Percentiles rank a stretch among this genome's conserved stretches.
phyloP scores from a whole-genome alignment of 2,329 filamentous ascomycete species.

The Cadophora malorum region DNA sequence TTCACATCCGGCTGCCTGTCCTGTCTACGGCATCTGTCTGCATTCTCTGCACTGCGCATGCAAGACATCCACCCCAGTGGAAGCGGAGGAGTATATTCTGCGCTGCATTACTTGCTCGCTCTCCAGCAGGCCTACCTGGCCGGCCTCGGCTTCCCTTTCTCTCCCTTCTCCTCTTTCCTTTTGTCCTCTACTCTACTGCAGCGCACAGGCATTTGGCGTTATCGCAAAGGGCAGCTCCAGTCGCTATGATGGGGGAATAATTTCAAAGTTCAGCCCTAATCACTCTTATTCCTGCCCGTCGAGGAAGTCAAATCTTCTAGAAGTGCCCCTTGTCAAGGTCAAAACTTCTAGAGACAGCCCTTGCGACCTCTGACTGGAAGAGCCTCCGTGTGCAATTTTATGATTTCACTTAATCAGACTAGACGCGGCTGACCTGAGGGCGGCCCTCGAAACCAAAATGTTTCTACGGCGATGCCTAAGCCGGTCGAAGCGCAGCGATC shows the following conservation, averaged over 20 bases:
- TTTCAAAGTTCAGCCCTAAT: slow-evolving; percentile 33
- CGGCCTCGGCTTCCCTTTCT: slow-evolving; percentile 19
- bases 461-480: slow-evolving; percentile 33
- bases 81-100: background rate
- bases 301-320: slow-evolving; percentile 13
- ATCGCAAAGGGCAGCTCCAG: slow-evolving; percentile 1
- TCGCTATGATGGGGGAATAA: background rate
- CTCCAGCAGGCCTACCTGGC: background rate
- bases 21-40: slow-evolving; percentile 6
- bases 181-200: background rate
- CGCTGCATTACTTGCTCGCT: background rate
- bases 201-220: background rate
- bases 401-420: slow-evolving; percentile 1
- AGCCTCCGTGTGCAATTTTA: slow-evolving; percentile 36
- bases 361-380: slow-evolving; percentile 35
- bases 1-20: slow-evolving; percentile 31
- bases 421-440: slow-evolving; percentile 37
- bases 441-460: slow-evolving; percentile 35
- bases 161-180: background rate
- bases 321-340: background rate
- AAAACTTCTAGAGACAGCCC: slow-evolving; percentile 29
- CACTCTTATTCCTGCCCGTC: slow-evolving; percentile 31
- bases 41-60: slow-evolving; percentile 13
- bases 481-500: slow-evolving; percentile 26
- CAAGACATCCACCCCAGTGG: slow-evolving; percentile 6